Percentiles rank a stretch among this genome's conserved stretches.
These are phyloP conservation scores for Coemansia sp. DNA, from an alignment of 192 early-diverging fungal species.

Conservation along the genomic window DNA sequence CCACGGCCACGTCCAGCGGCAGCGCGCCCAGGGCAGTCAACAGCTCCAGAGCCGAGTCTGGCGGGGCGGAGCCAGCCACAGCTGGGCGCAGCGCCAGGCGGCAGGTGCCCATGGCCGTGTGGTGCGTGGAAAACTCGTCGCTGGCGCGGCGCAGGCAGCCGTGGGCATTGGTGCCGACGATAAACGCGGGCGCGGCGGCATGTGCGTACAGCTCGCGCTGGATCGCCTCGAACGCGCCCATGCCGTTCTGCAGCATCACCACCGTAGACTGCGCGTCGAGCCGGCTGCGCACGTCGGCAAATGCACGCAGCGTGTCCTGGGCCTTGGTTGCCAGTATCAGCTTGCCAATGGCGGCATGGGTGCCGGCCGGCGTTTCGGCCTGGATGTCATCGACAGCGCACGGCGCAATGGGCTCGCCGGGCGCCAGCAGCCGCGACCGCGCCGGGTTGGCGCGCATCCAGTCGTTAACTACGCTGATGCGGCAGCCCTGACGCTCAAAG, in stretches of 20 bases:
- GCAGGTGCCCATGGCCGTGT: conserved; percentile 57
- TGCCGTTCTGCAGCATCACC: conserved; percentile 65
- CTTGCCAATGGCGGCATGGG: conserved; percentile 41
- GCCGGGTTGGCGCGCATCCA: conserved; percentile 28
- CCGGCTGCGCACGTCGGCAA: conserved; percentile 48
- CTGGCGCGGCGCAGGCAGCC: conserved; percentile 50
- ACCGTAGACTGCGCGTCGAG: conserved; percentile 53
- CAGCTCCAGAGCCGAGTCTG: conserved; percentile 16
- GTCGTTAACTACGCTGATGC: conserved; percentile 27
- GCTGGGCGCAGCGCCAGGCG: conserved; percentile 39
- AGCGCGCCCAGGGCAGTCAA: conserved; percentile 22
- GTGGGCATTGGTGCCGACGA: conserved; percentile 56
- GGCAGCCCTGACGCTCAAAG: conserved; percentile 15
- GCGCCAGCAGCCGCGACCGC: conserved; percentile 30
- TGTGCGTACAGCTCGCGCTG: conserved; percentile 18
- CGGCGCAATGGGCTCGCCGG: conserved; percentile 12
- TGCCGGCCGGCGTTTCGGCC: conserved; percentile 31
- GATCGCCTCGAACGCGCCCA: conserved; percentile 58
- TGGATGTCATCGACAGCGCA: conserved; percentile 26
- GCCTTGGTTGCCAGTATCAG: conserved; percentile 66
- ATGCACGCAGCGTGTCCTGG: conserved; percentile 56
- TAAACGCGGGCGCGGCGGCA: conserved; percentile 20
- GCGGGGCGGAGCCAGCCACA: conserved; percentile 4
- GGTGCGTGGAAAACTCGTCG: conserved; percentile 52
- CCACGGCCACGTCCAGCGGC: conserved; percentile 27